A percentile compares a stretch with the other conserved stretches of the same genome.
phyloP scores from a whole-genome alignment of 208 protist species.

The Polymyxa betae region DNA sequence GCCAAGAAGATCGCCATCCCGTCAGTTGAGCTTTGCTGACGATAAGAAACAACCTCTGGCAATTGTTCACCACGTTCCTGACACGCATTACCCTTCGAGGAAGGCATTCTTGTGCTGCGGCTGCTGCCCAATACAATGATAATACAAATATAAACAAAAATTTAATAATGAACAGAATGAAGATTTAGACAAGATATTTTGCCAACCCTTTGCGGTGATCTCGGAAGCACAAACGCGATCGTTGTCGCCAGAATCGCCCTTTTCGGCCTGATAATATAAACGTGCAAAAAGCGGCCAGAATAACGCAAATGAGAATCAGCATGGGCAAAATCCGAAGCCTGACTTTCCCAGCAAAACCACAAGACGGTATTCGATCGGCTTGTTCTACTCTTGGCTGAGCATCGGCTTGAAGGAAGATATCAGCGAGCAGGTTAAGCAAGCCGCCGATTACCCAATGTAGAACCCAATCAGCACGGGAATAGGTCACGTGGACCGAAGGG shows the following conservation, averaged over 20 bases:
- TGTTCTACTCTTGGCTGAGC: not conserved
- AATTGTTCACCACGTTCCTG: constrained; percentile 21
- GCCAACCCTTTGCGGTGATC: too few species aligned
- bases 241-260: too few species aligned
- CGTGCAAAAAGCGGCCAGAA: not conserved
- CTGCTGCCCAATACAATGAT: constrained; percentile 47
- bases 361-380: not conserved
- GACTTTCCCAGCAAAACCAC: not conserved
- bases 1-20: not conserved
- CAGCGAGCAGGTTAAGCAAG: not conserved
- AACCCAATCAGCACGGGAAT: not conserved
- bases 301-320: not conserved
- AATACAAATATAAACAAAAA: not conserved
- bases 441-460: not conserved
- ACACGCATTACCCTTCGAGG: constrained; percentile 22
- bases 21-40: constrained; percentile 34
- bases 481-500: constrained; percentile 23
- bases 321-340: not conserved
- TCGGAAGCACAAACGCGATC: too few species aligned
- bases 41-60: constrained; percentile 36
- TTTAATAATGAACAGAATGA: not conserved
- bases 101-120: not conserved
- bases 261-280: too few species aligned
- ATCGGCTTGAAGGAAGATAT: not conserved
- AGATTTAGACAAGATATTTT: not conserved